Base-by-base conservation (phyloP, 805 yeast genomes). In the Vanderwaltozyma yarrowii region DNA sequence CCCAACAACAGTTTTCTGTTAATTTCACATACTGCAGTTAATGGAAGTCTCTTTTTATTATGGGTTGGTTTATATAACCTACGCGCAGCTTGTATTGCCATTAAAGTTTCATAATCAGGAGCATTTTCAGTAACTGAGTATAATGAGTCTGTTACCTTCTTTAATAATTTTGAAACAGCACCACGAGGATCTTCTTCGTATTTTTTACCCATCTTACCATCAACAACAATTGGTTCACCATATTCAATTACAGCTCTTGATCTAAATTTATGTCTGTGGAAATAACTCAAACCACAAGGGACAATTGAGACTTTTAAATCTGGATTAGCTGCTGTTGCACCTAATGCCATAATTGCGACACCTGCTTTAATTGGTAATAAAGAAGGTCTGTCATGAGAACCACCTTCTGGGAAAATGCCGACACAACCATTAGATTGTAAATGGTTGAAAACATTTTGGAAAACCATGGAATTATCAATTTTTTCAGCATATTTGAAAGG, bases 371-470 rank as follows among this genome's bases (percentile, higher is more conserved):
- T 66, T 0, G 98, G 98, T 36, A 89, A 69, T 48, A 89, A 62
- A 45, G 86, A 94, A 0, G 97, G 78, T 47, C 98, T 71, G 59
- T 89, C 98, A 54, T 89, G 98, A 11, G 96, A 86, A 1, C 98
- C 98, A 42, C 98, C 98, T 66, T 92, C 98, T 8, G 98, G 96
- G 65, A 87, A 92, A 32, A 92, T 83, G 3, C 95, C 96, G 8
- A 89, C 67, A 47, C 94, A 83, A 34, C 84, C 79, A 30, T 84
- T 84, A 18, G 75, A 66, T 30, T 85, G 75, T 44, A 89, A 69
- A 54, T 85, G 94, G 36, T 78, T 72, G 54, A 88, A 89, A 4
- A 92, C 97, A 47, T 71, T 71, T 41, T 81, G 74, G 61, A 84
- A 89, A 33, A 87, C 94, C 35, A 67, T 66, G 13, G 85, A 73